phyloP scores from a whole-genome alignment of 2,329 filamentous ascomycete genomes.

The Paraphaeosphaeria minitans region DNA sequence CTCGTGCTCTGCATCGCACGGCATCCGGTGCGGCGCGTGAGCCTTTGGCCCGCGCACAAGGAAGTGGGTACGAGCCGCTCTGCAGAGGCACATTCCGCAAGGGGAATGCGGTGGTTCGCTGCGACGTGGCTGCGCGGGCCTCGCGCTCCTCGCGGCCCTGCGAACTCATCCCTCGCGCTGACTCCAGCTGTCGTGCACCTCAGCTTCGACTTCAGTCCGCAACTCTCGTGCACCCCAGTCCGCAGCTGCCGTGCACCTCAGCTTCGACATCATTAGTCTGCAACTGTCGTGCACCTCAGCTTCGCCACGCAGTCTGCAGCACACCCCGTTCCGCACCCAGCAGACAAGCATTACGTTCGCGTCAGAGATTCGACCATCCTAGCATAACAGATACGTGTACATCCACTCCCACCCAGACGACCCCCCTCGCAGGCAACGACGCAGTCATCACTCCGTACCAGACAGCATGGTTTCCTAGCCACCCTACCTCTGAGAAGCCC shows the following conservation, averaged over 20 bases:
- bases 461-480: conserved; percentile 23
- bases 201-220: no score
- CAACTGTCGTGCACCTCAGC: no score
- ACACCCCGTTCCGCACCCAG: neutral
- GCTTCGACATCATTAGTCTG: no score
- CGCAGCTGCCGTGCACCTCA: neutral
- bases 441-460: conserved; percentile 12
- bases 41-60: neutral
- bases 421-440: conserved; percentile 3
- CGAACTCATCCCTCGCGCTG: no score
- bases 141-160: neutral
- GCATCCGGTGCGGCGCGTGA: neutral
- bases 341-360: neutral
- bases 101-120: neutral
- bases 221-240: no score
- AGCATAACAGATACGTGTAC: neutral
- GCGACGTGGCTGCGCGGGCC: neutral
- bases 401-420: neutral
- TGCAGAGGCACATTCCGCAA: no score
- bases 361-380: neutral
- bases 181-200: neutral
- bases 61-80: no score
- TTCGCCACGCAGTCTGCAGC: neutral
- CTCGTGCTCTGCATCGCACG: neutral
- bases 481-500: conserved; percentile 23